Evolutionary conservation across 108 stramenopile species (phyloP), one percentile per base, ranked within the genome.

Genomic region (Pseudonitzschia multistriata): DNA sequence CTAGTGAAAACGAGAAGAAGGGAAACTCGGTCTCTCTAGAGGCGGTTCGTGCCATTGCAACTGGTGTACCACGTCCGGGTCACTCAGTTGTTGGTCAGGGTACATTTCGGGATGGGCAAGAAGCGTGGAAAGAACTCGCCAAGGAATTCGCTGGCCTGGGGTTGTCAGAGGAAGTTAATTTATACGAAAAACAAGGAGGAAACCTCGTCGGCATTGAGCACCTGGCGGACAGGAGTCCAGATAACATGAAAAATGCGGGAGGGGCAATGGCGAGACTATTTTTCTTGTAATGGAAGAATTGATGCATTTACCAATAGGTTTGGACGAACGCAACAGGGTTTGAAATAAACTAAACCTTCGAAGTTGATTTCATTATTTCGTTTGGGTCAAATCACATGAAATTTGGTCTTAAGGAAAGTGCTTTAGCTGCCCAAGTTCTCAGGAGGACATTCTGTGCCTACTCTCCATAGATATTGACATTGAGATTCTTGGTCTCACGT

Each of bases 201-300:
- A 68, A 84, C 48, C 70, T 89, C 19, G 81, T 85, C 30, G 64
- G 24, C 13, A 80, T 94, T 75, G 88, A 91, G 63, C 87, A 89
- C 68, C 66, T 91, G 70, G 93, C 84, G n/a, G 83, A 89, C 55
- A 67, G 40, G 27, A 79, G 73, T 64, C 79, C 80, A 33, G 74
- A 76, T 0, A 89, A 94, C 70, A 72, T 90, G 66, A 67, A 69
- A 35, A 74, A 62, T 21, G 88, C 90, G 2, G 93, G 93, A 39
- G 93, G 93, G 22, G 88, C 93, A 47, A 94, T 94, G 90, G 89
- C 87, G 14, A 77, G 90, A 30, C 61, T 94, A 40, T 94, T 94
- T 53, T 91, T 90, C 71, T 57, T 90, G 28, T 93, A 79, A 61
- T 33, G 5, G 14, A 27, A 25, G 14, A 17, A 2, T 45, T 17